Evolutionary conservation across 1,284 basidiomycete species (phyloP), one percentile per base, ranked within the genome.

Genomic region (Stereum hirsutum): DNA sequence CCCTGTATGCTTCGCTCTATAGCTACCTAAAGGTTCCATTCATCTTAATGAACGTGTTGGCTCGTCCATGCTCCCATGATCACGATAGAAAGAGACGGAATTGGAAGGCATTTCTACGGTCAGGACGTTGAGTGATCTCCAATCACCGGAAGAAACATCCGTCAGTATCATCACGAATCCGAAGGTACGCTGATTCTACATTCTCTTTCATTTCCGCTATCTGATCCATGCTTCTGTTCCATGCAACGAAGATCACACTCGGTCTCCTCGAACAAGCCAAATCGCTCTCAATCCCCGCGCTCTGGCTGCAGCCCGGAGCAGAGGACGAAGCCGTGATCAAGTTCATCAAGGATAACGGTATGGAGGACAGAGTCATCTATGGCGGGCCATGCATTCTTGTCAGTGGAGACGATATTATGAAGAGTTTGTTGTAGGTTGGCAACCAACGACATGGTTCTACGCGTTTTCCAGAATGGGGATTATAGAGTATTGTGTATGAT

Each of bases 271-370:
- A 81, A 55, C 70, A 78, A 47, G 81, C 81, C 6, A 81, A 79
- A 56, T 66, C 70, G 2, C 66, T 81, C 20, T 62, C 65, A 25
- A 66, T 89, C 8, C 78, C 79, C 14, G 70, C 77, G 1, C 66
- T 91, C 37, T 93, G 89, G 89, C 72, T 92, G 31, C 89, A 93
- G 60, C 89, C 89, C 11, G 89, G 89, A 20, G 85, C 88, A 8
- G 80, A 83, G 51, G 80, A 87, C 54, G 73, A 62, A 31, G 59
- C 59, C 5, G 77, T 81, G 39, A 58, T 58, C 30, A 51, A 61
- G 10, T 81, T 67, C 49, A 72, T 82, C 52, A 62, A 65, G 28
- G 63, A 71, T 43, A 76, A 77, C 47, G 70, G 66, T 3, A 58
- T 89, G 38, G 60, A 66, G 34, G 75, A 78, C 52, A 72, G 68